Conservation (phyloP, 2,329 filamentous ascomycete species). For the Aureobasidium leucospermi region DNA sequence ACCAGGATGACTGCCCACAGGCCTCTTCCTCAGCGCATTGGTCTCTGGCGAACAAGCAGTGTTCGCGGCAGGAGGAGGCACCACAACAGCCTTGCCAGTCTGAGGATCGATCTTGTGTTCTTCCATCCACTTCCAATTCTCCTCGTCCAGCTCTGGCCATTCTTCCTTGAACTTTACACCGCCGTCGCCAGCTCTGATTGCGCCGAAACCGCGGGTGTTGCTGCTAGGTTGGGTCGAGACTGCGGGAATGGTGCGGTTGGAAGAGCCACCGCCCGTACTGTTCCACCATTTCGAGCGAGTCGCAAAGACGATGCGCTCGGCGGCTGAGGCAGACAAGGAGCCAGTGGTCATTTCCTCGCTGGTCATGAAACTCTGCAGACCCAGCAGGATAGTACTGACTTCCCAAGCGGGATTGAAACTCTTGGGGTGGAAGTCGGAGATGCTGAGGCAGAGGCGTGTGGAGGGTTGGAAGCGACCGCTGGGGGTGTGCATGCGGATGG, state of each 20-base stretch:
- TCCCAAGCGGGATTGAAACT: conserved; percentile 99
- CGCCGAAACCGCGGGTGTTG: conserved; percentile 59
- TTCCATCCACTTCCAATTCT: conserved; percentile 90
- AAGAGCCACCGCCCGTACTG: conserved; percentile 78
- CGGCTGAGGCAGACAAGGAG: conserved; percentile 67
- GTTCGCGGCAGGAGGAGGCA: conserved; percentile 29
- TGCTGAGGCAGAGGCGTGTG: conserved; percentile 85
- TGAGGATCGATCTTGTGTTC: conserved; percentile 69
- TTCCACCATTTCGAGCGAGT: conserved; percentile 90
- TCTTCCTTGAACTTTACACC: conserved; percentile 82
- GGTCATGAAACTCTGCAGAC: conserved; percentile 94
- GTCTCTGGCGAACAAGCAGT: conserved; percentile 54
- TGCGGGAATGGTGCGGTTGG: conserved; percentile 41
- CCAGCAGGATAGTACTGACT: conserved; percentile 91
- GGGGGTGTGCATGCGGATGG: conserved; percentile 98
- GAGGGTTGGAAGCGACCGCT: conserved; percentile 92
- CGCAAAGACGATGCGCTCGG: conserved; percentile 72
- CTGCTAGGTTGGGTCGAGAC: conserved; percentile 42
- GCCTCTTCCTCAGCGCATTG: conserved; percentile 59
- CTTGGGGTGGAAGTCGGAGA: conserved; percentile 95
- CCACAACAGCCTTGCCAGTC: conserved; percentile 51
- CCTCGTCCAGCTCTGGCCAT: conserved; percentile 81
- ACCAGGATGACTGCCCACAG: conserved; percentile 45
- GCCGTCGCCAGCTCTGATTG: conserved; percentile 82
- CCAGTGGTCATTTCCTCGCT: conserved; percentile 98